phyloP scores from a whole-genome alignment of 352 stramenopile genomes.

The Globisporangium splendens region DNA sequence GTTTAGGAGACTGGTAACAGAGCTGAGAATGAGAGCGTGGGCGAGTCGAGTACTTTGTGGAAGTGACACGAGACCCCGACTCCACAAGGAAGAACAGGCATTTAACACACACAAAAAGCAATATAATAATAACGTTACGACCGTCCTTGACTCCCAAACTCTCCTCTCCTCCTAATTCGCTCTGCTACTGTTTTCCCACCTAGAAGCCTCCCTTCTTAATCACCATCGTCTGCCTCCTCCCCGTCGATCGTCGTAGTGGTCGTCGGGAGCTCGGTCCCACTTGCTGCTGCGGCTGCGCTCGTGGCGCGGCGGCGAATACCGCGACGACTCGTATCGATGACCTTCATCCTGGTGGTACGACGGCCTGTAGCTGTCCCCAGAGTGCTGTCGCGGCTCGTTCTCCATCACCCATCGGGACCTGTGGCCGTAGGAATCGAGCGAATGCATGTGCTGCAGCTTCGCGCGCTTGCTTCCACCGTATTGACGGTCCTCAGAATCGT shows the following conservation, averaged over 20 bases:
- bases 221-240: conserved; percentile 5
- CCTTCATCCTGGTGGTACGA: conserved; percentile 7
- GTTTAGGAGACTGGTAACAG: not conserved
- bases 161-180: not conserved
- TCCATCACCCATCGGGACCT: too few species aligned
- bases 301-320: conserved; percentile 6
- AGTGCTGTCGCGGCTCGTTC: conserved; percentile 19
- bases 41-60: too few species aligned
- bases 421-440: conserved; percentile 24
- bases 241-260: conserved; percentile 27
- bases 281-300: conserved; percentile 19
- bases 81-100: too few species aligned
- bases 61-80: too few species aligned
- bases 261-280: conserved; percentile 37
- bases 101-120: too few species aligned
- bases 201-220: not conserved
- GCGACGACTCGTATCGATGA: conserved; percentile 4
- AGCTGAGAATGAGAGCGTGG: too few species aligned
- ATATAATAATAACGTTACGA: conserved; percentile 4
- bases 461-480: conserved; percentile 42
- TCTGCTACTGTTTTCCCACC: not conserved
- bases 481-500: conserved; percentile 14
- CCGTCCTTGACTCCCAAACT: not conserved
- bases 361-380: not conserved
- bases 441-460: conserved; percentile 64